Base-by-base conservation (phyloP, 106 monocot genomes). In the Apostasia shenzhenica region DNA sequence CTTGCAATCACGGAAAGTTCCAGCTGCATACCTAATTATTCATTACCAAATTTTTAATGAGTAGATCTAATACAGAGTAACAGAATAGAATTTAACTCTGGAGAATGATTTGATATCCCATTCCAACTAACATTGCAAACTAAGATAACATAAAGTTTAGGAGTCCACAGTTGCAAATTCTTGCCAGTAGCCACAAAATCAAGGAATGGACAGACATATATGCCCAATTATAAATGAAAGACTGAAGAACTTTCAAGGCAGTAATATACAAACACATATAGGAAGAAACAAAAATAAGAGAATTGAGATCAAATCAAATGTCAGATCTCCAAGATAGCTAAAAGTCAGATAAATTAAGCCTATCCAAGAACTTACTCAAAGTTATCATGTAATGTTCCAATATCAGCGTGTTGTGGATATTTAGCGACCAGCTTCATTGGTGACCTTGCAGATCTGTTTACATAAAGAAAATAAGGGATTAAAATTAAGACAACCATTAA, bases 321-420 rank as follows among this genome's bases (percentile, higher is more conserved):
- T 48, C 26, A 2, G 26, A 14, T 6, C 47, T 63, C 60, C 38
- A 39, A 52, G 45, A 26, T 52, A 47, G 37, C 9, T 65, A 64
- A 56, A 72, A 42, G 26, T 4, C 47, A 72, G 43, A 42, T 54
- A n/a, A 73, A 65, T 64, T 47, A 5, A 54, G 55, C 38, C 51
- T 43, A 63, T 63, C 9, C 14, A 45, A 8, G 26, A 63, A 46
- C 92, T 93, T 71, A 99, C 99, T 76, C 86, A 80, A 99, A 99
- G 50, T 93, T 99, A 77, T 99, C 99, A 80, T 93, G 99, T 73
- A 93, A 73, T 14, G 99, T 99, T 78, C 76, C 72, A 67, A 93
- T 88, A 47, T 90, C 77, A 69, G 99, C 87, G 37, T 81, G 82
- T 44, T 84, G 79, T 40, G 77, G 73, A 56, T 67, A 88, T 75